phyloP scores from a whole-genome alignment of 2,329 filamentous ascomycete genomes.

The Colletotrichum zoysiae region DNA sequence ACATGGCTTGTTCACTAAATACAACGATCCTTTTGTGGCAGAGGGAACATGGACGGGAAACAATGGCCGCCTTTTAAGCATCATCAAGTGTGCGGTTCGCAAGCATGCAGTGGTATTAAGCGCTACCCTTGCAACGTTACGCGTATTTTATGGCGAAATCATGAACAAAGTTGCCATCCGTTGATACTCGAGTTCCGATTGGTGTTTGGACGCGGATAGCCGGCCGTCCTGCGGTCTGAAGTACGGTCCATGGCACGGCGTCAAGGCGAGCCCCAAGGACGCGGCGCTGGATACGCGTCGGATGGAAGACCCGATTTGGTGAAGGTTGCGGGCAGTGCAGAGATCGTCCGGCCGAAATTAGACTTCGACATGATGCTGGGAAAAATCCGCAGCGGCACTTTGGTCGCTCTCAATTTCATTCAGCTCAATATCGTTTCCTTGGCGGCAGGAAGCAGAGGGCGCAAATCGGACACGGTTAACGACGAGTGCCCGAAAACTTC shows the following conservation, averaged over 20 bases:
- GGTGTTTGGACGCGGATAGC: neutral
- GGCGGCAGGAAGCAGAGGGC: fast-evolving
- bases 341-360: neutral
- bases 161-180: neutral
- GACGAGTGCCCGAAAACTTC: neutral
- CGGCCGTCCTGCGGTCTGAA: neutral
- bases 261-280: neutral
- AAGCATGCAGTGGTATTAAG: neutral
- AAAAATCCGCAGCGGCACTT: neutral
- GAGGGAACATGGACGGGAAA: neutral
- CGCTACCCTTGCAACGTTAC: neutral
- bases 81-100: neutral
- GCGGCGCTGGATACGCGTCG: neutral
- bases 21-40: no score
- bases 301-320: neutral
- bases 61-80: no score
- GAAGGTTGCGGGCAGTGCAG: neutral
- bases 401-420: neutral
- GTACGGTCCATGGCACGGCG: neutral
- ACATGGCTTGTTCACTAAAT: neutral
- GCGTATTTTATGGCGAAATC: neutral
- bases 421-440: neutral
- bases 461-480: neutral
- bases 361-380: neutral
- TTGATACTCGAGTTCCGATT: neutral